Evolutionary conservation across 352 stramenopile genomes (phyloP).

Genomic region (Phytophthora pluvialis): DNA sequence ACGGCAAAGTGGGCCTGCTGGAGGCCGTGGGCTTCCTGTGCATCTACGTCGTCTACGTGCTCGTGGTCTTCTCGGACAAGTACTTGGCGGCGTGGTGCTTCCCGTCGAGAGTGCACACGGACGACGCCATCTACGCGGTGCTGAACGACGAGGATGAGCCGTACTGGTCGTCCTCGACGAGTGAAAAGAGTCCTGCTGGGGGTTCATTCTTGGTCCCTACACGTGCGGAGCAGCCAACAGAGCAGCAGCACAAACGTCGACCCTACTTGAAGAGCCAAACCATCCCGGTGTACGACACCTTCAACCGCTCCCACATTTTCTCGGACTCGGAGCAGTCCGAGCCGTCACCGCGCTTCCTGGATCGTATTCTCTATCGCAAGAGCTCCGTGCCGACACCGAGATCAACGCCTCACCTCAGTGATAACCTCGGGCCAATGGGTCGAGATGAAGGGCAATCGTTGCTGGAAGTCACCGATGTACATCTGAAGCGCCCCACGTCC

Average conservation of each 20-base stretch:
- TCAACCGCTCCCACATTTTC: constrained; percentile 32
- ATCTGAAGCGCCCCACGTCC: constrained; percentile 58
- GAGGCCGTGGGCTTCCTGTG: constrained; percentile 76
- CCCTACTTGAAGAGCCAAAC: constrained; percentile 43
- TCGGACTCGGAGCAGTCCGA: constrained; percentile 72
- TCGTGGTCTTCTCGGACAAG: constrained; percentile 67
- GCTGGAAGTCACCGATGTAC: constrained; percentile 60
- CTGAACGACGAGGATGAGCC: constrained; percentile 45
- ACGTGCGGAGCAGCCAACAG: constrained; percentile 9
- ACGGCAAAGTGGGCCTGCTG: constrained; percentile 64
- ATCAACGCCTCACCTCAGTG: constrained; percentile 39
- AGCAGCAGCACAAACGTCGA: constrained; percentile 22
- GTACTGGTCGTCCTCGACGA: constrained; percentile 37
- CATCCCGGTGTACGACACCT: constrained; percentile 42
- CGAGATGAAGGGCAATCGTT: constrained; percentile 55
- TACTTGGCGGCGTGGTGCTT: constrained; percentile 43
- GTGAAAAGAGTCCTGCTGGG: constrained; percentile 28
- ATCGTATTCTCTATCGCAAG: constrained; percentile 55
- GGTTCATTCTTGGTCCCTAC: constrained; percentile 8
- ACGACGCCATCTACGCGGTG: constrained; percentile 25
- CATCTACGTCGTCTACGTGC: constrained; percentile 72
- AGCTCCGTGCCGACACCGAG: constrained; percentile 63
- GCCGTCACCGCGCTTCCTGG: constrained; percentile 40
- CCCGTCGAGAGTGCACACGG: constrained; percentile 16
- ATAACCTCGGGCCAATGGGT: constrained; percentile 24